A percentile compares a stretch with the other conserved stretches of the same genome.
Conservation (phyloP, 805 yeast genomes). For the Cyberlindnera suaveolens region DNA sequence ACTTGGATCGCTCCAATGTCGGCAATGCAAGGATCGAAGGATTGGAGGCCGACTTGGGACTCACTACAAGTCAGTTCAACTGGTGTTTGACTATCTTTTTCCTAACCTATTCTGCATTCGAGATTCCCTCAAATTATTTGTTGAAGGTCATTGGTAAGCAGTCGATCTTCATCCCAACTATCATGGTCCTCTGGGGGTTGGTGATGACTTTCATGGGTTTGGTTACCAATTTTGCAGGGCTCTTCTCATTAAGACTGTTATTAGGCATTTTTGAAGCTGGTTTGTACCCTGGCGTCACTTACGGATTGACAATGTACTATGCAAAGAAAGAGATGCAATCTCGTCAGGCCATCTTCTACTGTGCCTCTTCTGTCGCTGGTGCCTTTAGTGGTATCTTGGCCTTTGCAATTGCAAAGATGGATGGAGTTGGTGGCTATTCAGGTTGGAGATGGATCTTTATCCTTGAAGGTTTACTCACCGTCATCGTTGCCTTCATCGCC, state of each 20-base stretch:
- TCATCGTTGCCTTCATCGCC: slow-evolving; percentile 4
- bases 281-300: slow-evolving; percentile 13
- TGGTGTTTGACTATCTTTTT: slow-evolving; percentile 13
- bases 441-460: slow-evolving; percentile 21
- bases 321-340: slow-evolving; percentile 19
- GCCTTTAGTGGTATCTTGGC: slow-evolving; percentile 20
- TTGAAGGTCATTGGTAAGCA: slow-evolving; percentile 12
- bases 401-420: slow-evolving; percentile 20
- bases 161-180: slow-evolving; percentile 10
- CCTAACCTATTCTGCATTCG: slow-evolving; percentile 13
- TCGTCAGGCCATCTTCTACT: slow-evolving; percentile 21
- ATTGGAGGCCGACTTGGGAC: slow-evolving; percentile 5
- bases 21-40: slow-evolving; percentile 7
- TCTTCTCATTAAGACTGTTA: slow-evolving; percentile 10
- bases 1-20: slow-evolving; percentile 12
- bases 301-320: slow-evolving; percentile 21
- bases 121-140: slow-evolving; percentile 14
- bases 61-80: slow-evolving; percentile 10
- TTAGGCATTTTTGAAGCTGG: slow-evolving; percentile 16
- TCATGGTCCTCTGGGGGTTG: slow-evolving; percentile 13
- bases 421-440: slow-evolving; percentile 9
- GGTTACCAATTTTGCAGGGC: slow-evolving; percentile 11
- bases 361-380: slow-evolving; percentile 17
- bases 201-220: slow-evolving; percentile 13
- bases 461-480: slow-evolving; percentile 15